A percentile compares a stretch with the other conserved stretches of the same genome.
Conservation (phyloP, 805 yeast species). For the Metschnikowia orientalis region DNA sequence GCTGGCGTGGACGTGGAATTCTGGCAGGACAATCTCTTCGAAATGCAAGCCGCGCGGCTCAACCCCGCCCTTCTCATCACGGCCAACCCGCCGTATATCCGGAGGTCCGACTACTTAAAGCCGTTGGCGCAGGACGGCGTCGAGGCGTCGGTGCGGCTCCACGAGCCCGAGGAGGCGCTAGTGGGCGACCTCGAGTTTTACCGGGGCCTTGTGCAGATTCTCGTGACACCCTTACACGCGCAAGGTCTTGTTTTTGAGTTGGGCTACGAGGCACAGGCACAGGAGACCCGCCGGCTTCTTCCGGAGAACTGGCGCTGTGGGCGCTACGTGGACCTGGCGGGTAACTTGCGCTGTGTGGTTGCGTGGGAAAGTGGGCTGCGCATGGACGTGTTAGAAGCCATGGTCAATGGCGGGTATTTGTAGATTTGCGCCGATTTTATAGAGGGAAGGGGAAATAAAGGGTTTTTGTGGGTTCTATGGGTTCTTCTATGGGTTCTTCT, state of each 20-base stretch:
- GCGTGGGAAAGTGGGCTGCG: constrained; percentile 47
- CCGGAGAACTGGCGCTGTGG: constrained; percentile 48
- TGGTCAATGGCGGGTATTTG: constrained; percentile 2
- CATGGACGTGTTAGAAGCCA: constrained; percentile 14
- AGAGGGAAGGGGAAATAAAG: no score
- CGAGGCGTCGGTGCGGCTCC: constrained; percentile 59
- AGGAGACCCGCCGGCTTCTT: constrained; percentile 28
- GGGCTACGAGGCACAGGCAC: constrained; percentile 59
- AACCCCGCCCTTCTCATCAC: constrained; percentile 50
- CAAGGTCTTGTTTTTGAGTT: constrained; percentile 71
- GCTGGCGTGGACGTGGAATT: constrained; percentile 9
- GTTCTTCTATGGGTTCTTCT: no score
- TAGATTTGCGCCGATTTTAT: no score
- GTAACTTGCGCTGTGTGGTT: constrained; percentile 53
- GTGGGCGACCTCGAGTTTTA: constrained; percentile 75
- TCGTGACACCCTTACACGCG: constrained; percentile 41
- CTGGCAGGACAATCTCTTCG: constrained; percentile 10
- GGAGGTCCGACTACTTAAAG: constrained; percentile 38
- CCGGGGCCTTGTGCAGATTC: constrained; percentile 44
- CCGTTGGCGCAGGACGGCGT: constrained; percentile 37
- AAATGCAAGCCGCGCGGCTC: constrained; percentile 3
- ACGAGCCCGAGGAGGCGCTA: constrained; percentile 79
- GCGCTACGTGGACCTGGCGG: constrained; percentile 46
- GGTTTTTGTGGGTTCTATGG: no score
- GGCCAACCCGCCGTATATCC: constrained; percentile 92